Evolutionary conservation across 2,329 filamentous ascomycete genomes (phyloP).

Genomic region (Aspergillus neotritici): DNA sequence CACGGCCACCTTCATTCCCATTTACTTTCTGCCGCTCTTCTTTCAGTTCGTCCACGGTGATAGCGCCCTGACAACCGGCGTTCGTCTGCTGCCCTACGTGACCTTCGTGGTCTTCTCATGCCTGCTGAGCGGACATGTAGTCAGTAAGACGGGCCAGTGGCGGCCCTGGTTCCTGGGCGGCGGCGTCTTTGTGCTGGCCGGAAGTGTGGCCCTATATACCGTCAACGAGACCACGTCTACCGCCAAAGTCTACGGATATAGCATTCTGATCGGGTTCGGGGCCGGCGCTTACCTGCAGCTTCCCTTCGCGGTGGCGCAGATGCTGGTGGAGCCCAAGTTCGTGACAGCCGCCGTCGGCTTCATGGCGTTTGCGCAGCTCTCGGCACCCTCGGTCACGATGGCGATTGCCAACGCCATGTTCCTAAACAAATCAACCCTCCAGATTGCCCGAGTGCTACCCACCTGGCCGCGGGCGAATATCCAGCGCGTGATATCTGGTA

Average conservation of each 20-base stretch:
- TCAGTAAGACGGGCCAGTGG: constrained; percentile 12
- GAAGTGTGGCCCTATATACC: constrained; percentile 17
- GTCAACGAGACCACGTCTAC: constrained; percentile 12
- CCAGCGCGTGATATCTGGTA: not conserved
- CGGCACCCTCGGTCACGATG: not conserved
- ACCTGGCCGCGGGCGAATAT: not conserved
- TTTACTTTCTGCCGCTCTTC: constrained; percentile 53
- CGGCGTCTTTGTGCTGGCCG: constrained; percentile 16
- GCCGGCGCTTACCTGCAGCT: constrained; percentile 15
- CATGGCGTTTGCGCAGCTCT: constrained; percentile 1
- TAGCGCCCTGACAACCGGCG: constrained; percentile 20
- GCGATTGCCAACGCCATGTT: constrained; percentile 1
- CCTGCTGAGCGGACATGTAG: constrained; percentile 17
- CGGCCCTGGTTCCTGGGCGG: constrained; percentile 22
- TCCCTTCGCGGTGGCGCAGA: constrained; percentile 17
- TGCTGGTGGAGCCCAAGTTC: constrained; percentile 7
- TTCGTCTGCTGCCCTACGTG: constrained; percentile 26
- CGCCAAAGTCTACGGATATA: constrained; percentile 23
- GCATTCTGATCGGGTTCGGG: constrained; percentile 20
- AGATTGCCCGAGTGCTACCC: not conserved
- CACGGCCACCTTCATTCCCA: constrained; percentile 29
- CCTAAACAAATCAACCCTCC: not conserved
- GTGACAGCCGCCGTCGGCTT: constrained; percentile 4
- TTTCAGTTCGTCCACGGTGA: constrained; percentile 49
- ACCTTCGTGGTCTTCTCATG: constrained; percentile 7